Evolutionary conservation across 2,329 filamentous ascomycete species (phyloP), one percentile per base, ranked within the genome.

Genomic region (Lasiodiplodia hormozganensis): DNA sequence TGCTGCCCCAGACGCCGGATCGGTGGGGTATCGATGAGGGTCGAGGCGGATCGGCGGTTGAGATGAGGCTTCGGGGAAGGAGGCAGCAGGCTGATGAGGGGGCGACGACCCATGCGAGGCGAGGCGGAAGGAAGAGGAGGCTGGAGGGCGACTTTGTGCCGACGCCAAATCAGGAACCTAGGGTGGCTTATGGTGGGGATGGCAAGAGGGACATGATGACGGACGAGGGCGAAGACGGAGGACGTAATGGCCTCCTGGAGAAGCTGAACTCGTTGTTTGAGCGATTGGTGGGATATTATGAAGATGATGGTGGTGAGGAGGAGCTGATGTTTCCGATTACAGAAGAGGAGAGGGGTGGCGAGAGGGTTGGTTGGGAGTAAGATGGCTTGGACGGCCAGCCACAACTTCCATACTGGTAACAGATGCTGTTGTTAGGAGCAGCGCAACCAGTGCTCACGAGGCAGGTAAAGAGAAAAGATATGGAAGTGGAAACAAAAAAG

Each of bases 341-440:
- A n/a, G 28, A 43, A 25, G 64, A 49, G 11, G 64, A 67, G 40
- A 67, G 64, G 38, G 64, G 64, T 12, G 25, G 57, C 2, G 34
- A 23, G 16, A 18, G 28, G 10, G 25, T 4, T 7, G 52, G 25
- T 18, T 66, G 52, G 25, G 64, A 38, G 31, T 34, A 34, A 34
- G 31, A 28, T 28, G 4, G 28, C 28, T 28, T 28, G 28, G 28
- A 28, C 28, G 28, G 10, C 31, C 31, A 10, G 31, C 31, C 31
- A 34, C 31, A 1, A 34, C 31, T 8, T 34, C 31, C 7, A 34
- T 34, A 34, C 31, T 34, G 31, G 31, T 34, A 34, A 10, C 8
- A 34, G 31, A 10, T 8, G 31, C 31, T 34, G 31, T 8, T 34
- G 8, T 34, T 34, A 0, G 7, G 31, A 34, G 31, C 31, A 34